These are phyloP conservation scores for Melocanna baccifera DNA, from an alignment of 176 grass and related monocot species.

Conservation along the genomic window DNA sequence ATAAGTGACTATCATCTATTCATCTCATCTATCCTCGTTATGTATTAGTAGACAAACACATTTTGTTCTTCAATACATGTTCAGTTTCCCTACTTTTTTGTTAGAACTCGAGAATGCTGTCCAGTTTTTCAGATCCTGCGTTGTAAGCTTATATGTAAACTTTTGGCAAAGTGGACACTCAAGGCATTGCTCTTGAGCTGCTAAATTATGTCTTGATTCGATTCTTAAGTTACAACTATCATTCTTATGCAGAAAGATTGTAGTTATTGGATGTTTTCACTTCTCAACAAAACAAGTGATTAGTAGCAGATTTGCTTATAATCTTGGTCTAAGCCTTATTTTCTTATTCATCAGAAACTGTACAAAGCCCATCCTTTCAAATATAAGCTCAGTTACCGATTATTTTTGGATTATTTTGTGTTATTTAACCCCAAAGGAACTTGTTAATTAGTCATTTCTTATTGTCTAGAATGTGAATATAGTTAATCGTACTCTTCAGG, in stretches of 20 bases:
- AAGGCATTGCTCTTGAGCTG: not conserved
- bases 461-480: constrained; percentile 3
- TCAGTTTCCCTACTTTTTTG: not conserved
- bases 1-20: not conserved
- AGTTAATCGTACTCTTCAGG: not conserved
- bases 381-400: not conserved
- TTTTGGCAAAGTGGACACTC: not conserved
- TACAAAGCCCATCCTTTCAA: not conserved
- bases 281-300: not conserved
- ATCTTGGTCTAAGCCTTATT: not conserved
- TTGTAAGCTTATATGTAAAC: not conserved
- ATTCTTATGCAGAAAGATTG: not conserved
- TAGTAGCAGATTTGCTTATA: not conserved
- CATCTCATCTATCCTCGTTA: not conserved
- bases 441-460: not conserved
- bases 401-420: not conserved
- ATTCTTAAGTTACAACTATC: not conserved
- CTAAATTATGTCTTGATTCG: not conserved
- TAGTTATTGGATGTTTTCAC: not conserved
- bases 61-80: not conserved
- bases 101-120: not conserved
- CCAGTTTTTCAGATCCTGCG: not conserved
- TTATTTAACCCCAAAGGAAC: not conserved
- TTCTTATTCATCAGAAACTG: not conserved
- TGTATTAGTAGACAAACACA: not conserved